Evolutionary conservation across 2,329 filamentous ascomycete genomes (phyloP).

Genomic region (Calonectria honghensis): DNA sequence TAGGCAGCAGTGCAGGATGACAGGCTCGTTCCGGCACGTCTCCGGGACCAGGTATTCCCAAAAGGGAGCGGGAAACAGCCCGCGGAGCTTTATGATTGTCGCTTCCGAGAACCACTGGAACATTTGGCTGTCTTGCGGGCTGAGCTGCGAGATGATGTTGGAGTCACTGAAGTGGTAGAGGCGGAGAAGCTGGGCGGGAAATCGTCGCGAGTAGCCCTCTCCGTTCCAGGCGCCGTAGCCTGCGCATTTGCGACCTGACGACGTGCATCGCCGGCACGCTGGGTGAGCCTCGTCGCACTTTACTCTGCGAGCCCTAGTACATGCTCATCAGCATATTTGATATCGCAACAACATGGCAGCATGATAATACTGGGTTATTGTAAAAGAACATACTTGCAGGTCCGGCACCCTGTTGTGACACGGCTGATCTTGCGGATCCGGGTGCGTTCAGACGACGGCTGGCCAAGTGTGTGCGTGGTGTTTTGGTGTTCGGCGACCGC

Average conservation of each 20-base stretch:
- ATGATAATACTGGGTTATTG: no score
- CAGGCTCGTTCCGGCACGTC: background rate
- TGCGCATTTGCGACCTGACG: background rate
- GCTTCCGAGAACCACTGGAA: background rate
- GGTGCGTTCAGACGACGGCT: background rate
- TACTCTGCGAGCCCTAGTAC: background rate
- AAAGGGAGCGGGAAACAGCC: background rate
- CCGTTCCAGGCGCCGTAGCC: constrained; percentile 4
- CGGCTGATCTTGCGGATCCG: background rate
- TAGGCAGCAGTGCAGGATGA: background rate
- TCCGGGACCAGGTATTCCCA: background rate
- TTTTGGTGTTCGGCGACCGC: background rate
- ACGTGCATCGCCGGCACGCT: background rate
- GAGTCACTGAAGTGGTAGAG: background rate
- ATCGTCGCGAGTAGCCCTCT: background rate
- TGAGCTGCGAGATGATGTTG: background rate
- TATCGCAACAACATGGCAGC: background rate
- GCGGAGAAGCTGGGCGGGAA: background rate
- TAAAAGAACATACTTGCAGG: background rate
- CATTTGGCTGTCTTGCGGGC: background rate
- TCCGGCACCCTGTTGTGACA: background rate
- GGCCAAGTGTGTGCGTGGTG: background rate
- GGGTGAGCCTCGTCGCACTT: background rate
- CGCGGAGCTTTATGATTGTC: background rate
- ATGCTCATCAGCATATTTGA: background rate